A percentile compares a stretch with the other conserved stretches of the same genome.
Evolutionary conservation across 2,329 filamentous ascomycete genomes (phyloP).

Genomic region (Talaromyces albobiverticillius): DNA sequence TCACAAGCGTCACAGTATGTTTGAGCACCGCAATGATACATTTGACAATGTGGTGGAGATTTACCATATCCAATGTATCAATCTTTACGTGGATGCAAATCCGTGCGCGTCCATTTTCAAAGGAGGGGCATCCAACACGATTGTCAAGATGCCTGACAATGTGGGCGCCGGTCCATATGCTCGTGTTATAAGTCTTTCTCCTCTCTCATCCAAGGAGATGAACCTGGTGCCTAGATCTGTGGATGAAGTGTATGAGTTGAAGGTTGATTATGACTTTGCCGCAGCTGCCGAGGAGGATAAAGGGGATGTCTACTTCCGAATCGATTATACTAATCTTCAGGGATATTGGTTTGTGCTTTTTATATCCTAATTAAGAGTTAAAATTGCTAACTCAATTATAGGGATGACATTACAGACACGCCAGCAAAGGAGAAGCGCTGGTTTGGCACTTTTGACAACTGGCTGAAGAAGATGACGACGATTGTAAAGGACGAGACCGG

Average conservation of each 20-base stretch:
- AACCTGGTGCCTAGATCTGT: background rate
- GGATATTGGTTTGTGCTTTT: background rate
- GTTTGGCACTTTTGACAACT: background rate
- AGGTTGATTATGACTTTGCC: background rate
- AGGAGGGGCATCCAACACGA: background rate
- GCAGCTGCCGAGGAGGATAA: background rate
- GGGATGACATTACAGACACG: background rate
- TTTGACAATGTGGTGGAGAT: background rate
- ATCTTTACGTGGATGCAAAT: background rate
- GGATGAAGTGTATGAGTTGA: background rate
- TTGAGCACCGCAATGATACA: background rate
- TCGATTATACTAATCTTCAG: background rate
- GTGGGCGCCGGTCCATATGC: background rate
- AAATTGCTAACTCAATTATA: background rate
- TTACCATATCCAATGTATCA: background rate
- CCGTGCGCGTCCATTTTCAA: background rate
- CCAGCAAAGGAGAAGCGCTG: background rate
- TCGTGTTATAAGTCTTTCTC: background rate
- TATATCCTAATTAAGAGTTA: background rate
- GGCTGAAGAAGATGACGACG: background rate
- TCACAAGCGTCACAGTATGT: background rate
- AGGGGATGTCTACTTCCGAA: background rate
- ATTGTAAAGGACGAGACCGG: background rate
- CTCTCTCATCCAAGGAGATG: background rate
- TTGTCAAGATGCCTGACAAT: background rate